A percentile compares a stretch with the other conserved stretches of the same genome.
phyloP scores from a whole-genome alignment of 176 grass and related monocot species.

The Carex scoparia region DNA sequence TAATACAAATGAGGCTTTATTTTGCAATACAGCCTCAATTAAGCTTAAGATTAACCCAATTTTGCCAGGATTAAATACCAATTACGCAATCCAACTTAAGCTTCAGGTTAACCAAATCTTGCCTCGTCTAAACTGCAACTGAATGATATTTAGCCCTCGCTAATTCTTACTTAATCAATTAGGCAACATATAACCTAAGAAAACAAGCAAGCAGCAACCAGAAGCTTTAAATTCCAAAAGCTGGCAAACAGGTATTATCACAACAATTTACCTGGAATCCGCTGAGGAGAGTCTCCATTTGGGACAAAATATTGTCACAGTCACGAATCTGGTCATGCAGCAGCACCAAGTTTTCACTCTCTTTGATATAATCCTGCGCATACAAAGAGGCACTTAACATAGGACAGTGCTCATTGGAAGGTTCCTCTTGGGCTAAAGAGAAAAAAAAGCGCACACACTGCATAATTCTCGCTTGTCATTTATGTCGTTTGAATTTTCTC shows the following conservation, averaged over 20 bases:
- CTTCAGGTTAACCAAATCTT: not conserved
- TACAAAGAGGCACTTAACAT: conserved; percentile 11
- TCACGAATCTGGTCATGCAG: conserved; percentile 92
- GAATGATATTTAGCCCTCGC: not conserved
- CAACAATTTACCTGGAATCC: conserved; percentile 83
- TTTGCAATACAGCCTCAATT: not conserved
- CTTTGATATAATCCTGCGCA: conserved; percentile 91
- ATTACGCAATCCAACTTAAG: conserved; percentile 1
- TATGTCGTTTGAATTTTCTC: not conserved
- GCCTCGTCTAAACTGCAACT: not conserved
- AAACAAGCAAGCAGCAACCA: conserved; percentile 6
- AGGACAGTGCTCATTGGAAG: conserved; percentile 22
- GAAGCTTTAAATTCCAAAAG: not conserved
- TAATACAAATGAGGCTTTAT: not conserved
- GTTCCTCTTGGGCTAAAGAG: not conserved
- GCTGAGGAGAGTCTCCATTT: conserved; percentile 90
- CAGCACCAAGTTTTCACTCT: conserved; percentile 87
- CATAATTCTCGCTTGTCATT: not conserved
- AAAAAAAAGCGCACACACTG: not conserved
- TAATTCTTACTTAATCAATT: conserved; percentile 4
- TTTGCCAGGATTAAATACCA: not conserved
- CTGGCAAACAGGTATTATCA: conserved; percentile 3
- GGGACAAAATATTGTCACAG: conserved; percentile 91
- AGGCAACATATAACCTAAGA: conserved; percentile 6
- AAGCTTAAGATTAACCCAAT: not conserved